A percentile compares a stretch with the other conserved stretches of the same genome.
Conservation (phyloP, 495 filamentous ascomycete species). For the Bombardia bombarda region DNA sequence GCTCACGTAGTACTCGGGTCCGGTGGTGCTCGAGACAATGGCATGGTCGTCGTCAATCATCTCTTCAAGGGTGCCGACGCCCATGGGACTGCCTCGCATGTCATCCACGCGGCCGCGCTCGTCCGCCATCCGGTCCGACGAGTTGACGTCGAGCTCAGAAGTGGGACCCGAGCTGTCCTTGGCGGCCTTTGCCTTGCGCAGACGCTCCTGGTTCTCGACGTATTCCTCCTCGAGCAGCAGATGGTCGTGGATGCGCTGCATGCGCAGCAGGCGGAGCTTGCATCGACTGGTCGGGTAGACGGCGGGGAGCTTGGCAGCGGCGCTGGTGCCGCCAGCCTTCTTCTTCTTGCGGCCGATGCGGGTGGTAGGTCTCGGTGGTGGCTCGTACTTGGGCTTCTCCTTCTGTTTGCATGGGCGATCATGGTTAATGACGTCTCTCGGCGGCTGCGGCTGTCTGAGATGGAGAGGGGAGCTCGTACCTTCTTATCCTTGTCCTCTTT, state of each 20-base stretch:
- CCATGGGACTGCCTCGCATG: conserved; percentile 98
- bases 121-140: conserved; percentile 74
- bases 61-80: conserved; percentile 94
- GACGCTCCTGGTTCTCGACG: conserved; percentile 94
- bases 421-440: conserved; percentile 10
- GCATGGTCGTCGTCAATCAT: conserved; percentile 99
- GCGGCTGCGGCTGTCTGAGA: conserved; percentile 1
- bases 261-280: conserved; percentile 91
- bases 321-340: conserved; percentile 83
- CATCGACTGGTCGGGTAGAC: conserved; percentile 94
- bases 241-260: conserved; percentile 98
- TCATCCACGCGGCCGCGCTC: conserved; percentile 95
- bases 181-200: conserved; percentile 80
- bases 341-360: conserved; percentile 98
- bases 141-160: conserved; percentile 45
- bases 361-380: conserved; percentile 91
- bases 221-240: conserved; percentile 96
- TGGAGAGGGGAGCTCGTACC: conserved; percentile 44
- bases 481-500: conserved; percentile 92
- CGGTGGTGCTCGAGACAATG: conserved; percentile 95
- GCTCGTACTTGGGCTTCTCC: conserved; percentile 99
- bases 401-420: conserved; percentile 51
- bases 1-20: conserved; percentile 97
- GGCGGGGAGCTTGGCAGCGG: conserved; percentile 85
- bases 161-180: conserved; percentile 57